Conservation (phyloP, 225 moss, liverwort and hornwort genomes). For the Straminergon stramineum region DNA sequence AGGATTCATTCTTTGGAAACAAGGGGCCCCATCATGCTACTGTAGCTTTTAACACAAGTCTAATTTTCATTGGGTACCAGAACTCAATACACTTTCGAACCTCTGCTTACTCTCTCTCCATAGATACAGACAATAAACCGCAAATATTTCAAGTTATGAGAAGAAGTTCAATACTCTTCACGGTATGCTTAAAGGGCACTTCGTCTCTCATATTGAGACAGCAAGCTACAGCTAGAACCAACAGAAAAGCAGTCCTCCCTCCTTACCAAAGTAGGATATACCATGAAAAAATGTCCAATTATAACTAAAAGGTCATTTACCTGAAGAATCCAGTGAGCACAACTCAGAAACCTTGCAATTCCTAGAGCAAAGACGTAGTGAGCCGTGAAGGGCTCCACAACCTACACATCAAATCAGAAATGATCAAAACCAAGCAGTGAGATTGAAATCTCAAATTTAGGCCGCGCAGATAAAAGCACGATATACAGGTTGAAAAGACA, state of each 20-base stretch:
- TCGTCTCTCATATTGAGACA: not conserved
- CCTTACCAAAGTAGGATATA: not conserved
- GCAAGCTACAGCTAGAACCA: not conserved
- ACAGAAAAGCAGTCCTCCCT: not conserved
- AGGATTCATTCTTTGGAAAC: not conserved
- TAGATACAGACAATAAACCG: not conserved
- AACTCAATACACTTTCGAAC: not conserved
- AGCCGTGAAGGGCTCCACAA: constrained; percentile 95
- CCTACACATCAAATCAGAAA: constrained; percentile 28
- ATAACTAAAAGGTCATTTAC: constrained; percentile 1
- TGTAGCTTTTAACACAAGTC: not conserved
- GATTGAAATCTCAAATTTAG: not conserved
- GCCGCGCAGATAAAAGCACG: not conserved
- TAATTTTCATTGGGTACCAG: not conserved
- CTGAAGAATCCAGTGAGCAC: constrained; percentile 98
- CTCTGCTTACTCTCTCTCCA: not conserved
- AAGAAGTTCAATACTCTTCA: not conserved
- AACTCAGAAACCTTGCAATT: constrained; percentile 88
- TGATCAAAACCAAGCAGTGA: not conserved
- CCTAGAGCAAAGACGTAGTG: constrained; percentile 98
- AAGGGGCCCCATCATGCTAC: not conserved
- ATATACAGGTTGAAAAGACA: not conserved
- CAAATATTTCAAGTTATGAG: not conserved
- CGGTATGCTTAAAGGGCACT: not conserved
- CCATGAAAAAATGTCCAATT: not conserved